phyloP scores from a whole-genome alignment of 768 basidiomycete genomes.

The Lactifluus rugatus region DNA sequence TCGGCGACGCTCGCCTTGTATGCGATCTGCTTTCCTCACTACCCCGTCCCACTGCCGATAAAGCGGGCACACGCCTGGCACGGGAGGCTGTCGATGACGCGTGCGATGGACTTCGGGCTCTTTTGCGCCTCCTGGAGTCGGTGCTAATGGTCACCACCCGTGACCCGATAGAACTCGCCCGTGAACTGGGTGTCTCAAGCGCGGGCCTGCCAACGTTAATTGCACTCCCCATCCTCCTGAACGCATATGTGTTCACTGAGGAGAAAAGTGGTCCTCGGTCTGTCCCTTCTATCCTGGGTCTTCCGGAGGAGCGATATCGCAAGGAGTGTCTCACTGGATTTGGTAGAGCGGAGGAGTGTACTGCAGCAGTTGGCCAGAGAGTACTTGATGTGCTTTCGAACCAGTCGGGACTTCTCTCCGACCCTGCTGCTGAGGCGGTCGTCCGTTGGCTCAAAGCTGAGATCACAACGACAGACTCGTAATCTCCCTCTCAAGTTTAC shows the following conservation, averaged over 20 bases:
- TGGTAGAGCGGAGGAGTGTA: conserved; percentile 68
- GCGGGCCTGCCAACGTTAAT: conserved; percentile 65
- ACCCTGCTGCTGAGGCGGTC: conserved; percentile 21
- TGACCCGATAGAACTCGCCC: conserved; percentile 24
- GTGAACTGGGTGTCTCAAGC: conserved; percentile 44
- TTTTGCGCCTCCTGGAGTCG: conserved; percentile 49
- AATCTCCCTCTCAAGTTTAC: neutral
- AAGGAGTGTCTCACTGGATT: conserved; percentile 64
- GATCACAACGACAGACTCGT: conserved; percentile 15
- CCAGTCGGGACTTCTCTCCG: neutral
- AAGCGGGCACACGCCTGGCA: conserved; percentile 45
- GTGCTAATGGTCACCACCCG: conserved; percentile 10
- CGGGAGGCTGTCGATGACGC: conserved; percentile 77
- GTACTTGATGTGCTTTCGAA: conserved; percentile 41
- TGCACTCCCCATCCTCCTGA: conserved; percentile 58
- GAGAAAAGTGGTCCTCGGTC: conserved; percentile 28
- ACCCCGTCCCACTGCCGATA: conserved; percentile 49
- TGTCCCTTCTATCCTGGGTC: conserved; percentile 45
- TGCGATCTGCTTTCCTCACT: conserved; percentile 50
- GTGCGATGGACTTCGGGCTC: conserved; percentile 49
- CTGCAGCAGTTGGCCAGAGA: conserved; percentile 45
- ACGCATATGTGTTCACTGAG: conserved; percentile 28
- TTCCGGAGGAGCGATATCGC: conserved; percentile 56
- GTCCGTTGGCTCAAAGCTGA: conserved; percentile 21
- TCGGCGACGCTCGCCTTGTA: conserved; percentile 52